Base-by-base conservation (phyloP, 805 yeast species). In the Cyberlindnera japonica region DNA sequence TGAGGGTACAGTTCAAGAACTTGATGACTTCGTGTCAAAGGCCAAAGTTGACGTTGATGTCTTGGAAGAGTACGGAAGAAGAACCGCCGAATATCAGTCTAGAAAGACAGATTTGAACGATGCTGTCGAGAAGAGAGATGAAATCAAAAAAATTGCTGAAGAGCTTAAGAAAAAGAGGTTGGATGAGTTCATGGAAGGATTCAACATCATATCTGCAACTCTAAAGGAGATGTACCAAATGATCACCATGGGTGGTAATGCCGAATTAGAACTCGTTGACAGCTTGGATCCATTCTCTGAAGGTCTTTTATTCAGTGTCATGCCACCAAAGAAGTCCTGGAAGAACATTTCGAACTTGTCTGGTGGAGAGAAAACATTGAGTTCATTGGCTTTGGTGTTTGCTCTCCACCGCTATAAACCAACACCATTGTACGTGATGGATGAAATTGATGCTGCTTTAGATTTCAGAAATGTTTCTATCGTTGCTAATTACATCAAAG, bases 261-360 rank as follows among this genome's bases (percentile, higher is more conserved):
- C 99, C 0, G 99, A 93, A 61, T 71, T 93, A 25, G 99, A 93
- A 61, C 72, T 91, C 33, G 97, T 89, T 15, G 99, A 93, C 58
- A 83, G 95, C 45, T 73, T 91, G 58, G 98, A 93, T 63, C 99
- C 99, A n/a, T 93, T 93, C 56, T 80, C 96, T 1, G 99, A 93
- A 64, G 99, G 99, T 23, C 90, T 93, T 27, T 67, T 90, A 30
- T 93, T 93, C 62, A 85, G 96, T 62, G 99, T 93, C 6, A 93
- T 93, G 99, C 99, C 99, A 2, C 99, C 99, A 0, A 91, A 89
- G 66, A 93, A 93, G 62, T 82, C 95, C 27, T 93, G 99, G 99
- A 84, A 85, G 58, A 93, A 93, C 55, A 93, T 93, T 39, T 79
- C 95, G 15, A 93, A 93, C 55, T 66, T 93, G 41, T 89, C 97